Base-by-base conservation (phyloP, 208 protist species). In the Trypanosoma scelopori region DNA sequence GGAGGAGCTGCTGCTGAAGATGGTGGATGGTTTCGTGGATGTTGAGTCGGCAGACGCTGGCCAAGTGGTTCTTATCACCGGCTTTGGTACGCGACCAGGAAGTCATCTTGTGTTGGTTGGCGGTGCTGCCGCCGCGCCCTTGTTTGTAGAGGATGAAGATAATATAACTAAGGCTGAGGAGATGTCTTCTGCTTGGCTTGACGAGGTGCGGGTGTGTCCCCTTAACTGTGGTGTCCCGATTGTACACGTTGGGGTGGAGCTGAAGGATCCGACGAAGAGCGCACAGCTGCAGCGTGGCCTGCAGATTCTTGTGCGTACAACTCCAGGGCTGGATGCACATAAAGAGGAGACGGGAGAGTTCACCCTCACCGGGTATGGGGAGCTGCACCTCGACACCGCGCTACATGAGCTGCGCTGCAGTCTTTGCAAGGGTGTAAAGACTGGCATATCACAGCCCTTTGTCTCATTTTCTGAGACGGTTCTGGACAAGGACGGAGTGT, bases 311-410 rank as follows among this genome's bases (percentile, higher is more conserved):
- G 82, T 85, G 30, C 93, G 93, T 58, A 97, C 81, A 45, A 98
- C 98, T 28, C 94, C 97, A 5, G 77, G 96, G 5, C 63, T 95
- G 11, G 70, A 87, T 39, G 89, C 96, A 15, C 91, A 92, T 65
- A 96, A 97, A 4, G 98, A 99, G 73, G 98, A 99, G 66, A 98
- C 87, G 0, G 98, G 98, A 23, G 98, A 99, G 82, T 98, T 98
- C 72, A 94, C 98, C 3, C 71, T 99, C 18, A 74, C 95, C 2
- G 99, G 98, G 12, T 97, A 97, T 16, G 99, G 99, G 6, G 99
- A 99, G 82, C 69, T 99, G n/a, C 99, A 99, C 71, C 78, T 99
- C 3, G 98, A 99, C 78, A 98, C 92, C 35, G 91, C 97, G 1
- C 72, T 99, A 69, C 93, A 99, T 60, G 98, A 99, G 72, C 75